Evolutionary conservation across 805 yeast species (phyloP), one percentile per base, ranked within the genome.

Genomic region (Schwanniomyces yamadae): DNA sequence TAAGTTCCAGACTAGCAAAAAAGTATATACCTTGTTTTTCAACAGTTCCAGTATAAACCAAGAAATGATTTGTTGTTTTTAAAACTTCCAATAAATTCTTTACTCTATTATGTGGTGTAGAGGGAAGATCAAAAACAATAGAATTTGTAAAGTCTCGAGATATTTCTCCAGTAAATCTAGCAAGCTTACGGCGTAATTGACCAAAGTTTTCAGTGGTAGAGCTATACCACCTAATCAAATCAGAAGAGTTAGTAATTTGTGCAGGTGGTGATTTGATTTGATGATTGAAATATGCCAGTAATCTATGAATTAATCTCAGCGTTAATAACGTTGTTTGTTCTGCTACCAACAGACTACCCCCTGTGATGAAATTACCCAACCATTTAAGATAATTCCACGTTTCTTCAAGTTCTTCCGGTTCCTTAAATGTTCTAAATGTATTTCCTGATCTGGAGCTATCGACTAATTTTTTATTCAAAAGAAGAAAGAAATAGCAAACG

Each of bases 351-450:
- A 78, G 75, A 26, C 93, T 87, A 19, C 95, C 91, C 5, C 87
- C 84, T 27, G 84, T 89, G 19, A 93, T 74, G 47, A 75, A 82
- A 42, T 74, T 77, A 10, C 97, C 96, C 23, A 87, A 72, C 48
- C 80, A 80, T 48, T 77, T 84, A 45, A 93, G 66, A 48, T 82
- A 80, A 20, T 74, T 71, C 90, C 95, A 93, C 28, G 85, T 85
- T 36, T 72, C 77, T 50, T 88, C 95, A 32, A 93, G 66, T 52
- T 84, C 89, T 47, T 91, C 99, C 1, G 96, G 90, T 50, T 87
- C 97, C 51, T 87, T 87, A 59, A 86, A 87, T 0, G 95, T 84
- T 48, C 89, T 75, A 63, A 86, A 85, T 10, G 83, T 75, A 26
- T 69, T 67, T 4, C 71, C 67, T 3, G 77, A 71, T 38, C 77